phyloP scores from a whole-genome alignment of 345 rosid genomes.

The Corchorus capsularis region DNA sequence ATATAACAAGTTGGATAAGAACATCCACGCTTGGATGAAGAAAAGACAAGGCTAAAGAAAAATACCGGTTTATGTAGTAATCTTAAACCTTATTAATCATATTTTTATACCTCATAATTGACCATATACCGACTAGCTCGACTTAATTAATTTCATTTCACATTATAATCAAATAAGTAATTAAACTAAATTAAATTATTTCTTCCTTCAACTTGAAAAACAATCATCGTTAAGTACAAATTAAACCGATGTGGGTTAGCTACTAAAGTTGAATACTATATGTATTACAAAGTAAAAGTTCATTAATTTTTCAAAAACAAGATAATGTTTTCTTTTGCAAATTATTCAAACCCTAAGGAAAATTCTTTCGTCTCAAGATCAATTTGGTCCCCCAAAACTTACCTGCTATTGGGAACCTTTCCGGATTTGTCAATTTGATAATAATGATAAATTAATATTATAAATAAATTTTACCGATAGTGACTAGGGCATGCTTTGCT shows the following conservation, averaged over 20 bases:
- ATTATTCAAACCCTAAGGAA: background rate
- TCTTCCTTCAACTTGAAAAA: background rate
- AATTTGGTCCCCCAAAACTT: background rate
- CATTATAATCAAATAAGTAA: background rate
- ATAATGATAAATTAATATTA: too few relatives aligned
- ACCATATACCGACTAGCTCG: background rate
- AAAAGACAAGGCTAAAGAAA: background rate
- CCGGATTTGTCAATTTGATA: background rate
- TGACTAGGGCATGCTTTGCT: background rate
- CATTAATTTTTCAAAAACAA: background rate
- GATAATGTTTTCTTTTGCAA: background rate
- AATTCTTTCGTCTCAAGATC: background rate
- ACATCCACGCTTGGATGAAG: background rate
- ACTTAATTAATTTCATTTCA: background rate
- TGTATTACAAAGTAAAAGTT: background rate
- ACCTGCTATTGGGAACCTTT: background rate
- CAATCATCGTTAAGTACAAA: background rate
- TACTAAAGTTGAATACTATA: background rate
- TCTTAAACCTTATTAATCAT: background rate
- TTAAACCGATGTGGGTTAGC: background rate
- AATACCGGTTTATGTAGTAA: background rate
- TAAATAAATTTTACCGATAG: background rate
- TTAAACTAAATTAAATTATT: background rate
- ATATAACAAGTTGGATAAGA: background rate
- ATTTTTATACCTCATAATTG: background rate